Base-by-base conservation (phyloP, 345 rosid genomes). In the Salix purpurea region DNA sequence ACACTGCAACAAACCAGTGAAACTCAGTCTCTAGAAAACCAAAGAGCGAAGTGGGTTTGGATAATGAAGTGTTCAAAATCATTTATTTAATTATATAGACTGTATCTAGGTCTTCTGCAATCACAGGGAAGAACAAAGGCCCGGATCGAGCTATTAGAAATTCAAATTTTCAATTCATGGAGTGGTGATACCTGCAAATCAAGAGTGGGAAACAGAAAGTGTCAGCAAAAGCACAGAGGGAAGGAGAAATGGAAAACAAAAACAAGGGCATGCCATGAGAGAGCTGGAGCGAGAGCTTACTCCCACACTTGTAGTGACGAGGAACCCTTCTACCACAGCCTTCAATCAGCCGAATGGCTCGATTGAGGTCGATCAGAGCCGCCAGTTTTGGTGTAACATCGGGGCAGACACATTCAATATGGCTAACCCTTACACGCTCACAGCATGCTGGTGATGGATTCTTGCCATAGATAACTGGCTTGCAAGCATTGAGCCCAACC, bases 261-360 rank as follows among this genome's bases (percentile, higher is more conserved):
- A 32, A 24, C 16, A 21, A 4, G 11, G 13, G 36, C 3, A 34
- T 16, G 21, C 3, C 16, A 34, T 18, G 4, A 69, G 54, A 19
- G 60, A 54, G 15, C 10, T 1, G 9, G 46, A 19, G 30, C 5
- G 48, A 58, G 50, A 42, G 68, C 86, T 77, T 86, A 86, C 89
- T 80, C 65, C 89, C 87, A 48, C 89, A 82, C 72, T 84, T 77
- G 81, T 46, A 82, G 72, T 86, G 89, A 30, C 79, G 87, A 80
- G 87, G 87, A 42, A 84, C 83, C 37, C 75, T 73, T 18, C 87
- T 21, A 1, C 89, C 89, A 71, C 89, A 84, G 1, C 87, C 86
- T 79, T 83, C 74, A 24, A 84, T 54, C 71, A 83, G 74, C 34
- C 77, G 76, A 77, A 86, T 26, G 72, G 76, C 79, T 8, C 87